Percentiles rank a stretch among this genome's conserved stretches.
Conservation (phyloP, 1,139 yeast species). For the Tardiomyces depauwii region DNA sequence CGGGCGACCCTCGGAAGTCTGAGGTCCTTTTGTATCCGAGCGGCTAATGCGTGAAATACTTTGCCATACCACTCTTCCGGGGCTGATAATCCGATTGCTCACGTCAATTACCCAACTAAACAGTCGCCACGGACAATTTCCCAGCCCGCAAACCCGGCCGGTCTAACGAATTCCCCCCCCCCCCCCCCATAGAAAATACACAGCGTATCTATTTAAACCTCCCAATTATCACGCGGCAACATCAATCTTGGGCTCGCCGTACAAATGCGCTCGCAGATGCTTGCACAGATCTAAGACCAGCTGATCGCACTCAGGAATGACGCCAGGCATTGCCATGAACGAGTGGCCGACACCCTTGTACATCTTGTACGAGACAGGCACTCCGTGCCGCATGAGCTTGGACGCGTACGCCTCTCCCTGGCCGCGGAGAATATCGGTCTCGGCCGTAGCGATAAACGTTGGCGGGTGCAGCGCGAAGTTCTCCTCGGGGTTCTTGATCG, state of each 20-base stretch:
- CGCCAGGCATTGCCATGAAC: constrained; percentile 10
- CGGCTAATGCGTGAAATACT: no score
- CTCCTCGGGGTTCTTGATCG: constrained; percentile 10
- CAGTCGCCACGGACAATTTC: no score
- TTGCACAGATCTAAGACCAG: not conserved
- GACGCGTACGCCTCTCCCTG: constrained; percentile 26
- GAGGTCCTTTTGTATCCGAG: no score
- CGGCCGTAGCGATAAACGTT: constrained; percentile 23
- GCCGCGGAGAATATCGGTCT: constrained; percentile 23
- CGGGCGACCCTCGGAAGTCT: no score
- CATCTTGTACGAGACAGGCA: constrained; percentile 13
- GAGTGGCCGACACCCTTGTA: constrained; percentile 24
- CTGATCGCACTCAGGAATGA: not conserved
- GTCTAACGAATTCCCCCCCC: no score
- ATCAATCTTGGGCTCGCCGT: not conserved
- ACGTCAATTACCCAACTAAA: no score
- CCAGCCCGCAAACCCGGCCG: no score
- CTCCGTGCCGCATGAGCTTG: constrained; percentile 18
- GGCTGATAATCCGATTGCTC: no score
- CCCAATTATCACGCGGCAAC: no score
- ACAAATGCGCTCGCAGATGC: not conserved
- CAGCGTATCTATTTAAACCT: no score
- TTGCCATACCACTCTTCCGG: no score
- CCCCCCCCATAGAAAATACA: no score
- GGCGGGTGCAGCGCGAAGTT: constrained; percentile 17